Conservation (phyloP, 1,139 yeast genomes). For the Komagataea norvegica region DNA sequence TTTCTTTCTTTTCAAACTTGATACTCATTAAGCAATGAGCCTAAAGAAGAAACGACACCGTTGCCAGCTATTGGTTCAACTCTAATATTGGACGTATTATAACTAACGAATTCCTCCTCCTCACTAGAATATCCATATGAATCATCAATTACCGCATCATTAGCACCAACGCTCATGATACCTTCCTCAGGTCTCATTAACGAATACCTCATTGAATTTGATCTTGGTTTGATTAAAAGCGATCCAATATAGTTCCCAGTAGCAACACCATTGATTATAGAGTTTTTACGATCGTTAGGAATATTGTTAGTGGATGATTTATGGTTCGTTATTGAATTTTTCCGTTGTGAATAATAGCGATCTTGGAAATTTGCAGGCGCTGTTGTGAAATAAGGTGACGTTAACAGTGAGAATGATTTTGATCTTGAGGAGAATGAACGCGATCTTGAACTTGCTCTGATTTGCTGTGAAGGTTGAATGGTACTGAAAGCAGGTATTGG, state of each 20-base stretch:
- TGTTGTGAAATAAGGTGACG: conserved; percentile 14
- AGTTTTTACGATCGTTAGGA: conserved; percentile 8
- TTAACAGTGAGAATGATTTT: conserved; percentile 16
- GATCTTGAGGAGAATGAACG: conserved; percentile 15
- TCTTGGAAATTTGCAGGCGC: conserved; percentile 13
- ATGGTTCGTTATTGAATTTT: conserved; percentile 11
- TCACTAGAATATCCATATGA: conserved; percentile 8
- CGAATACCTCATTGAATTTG: conserved; percentile 12
- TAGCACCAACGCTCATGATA: not conserved
- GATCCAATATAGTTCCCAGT: not conserved
- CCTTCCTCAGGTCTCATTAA: not conserved
- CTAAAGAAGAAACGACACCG: conserved; percentile 1
- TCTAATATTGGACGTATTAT: conserved; percentile 14
- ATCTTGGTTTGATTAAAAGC: conserved; percentile 11
- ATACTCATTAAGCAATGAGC: conserved; percentile 1
- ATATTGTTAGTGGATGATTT: not conserved
- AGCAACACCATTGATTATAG: conserved; percentile 1
- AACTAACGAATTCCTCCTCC: conserved; percentile 15
- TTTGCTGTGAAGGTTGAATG: not conserved
- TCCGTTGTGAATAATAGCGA: conserved; percentile 13
- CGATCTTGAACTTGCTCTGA: conserved; percentile 9
- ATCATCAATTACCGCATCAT: conserved; percentile 8
- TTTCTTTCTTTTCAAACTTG: not conserved
- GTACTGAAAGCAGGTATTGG: conserved; percentile 2
- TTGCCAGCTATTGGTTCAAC: conserved; percentile 12